A percentile compares a stretch with the other conserved stretches of the same genome.
Conservation (phyloP, 495 filamentous ascomycete species). For the Evansstolkia leycettana region DNA sequence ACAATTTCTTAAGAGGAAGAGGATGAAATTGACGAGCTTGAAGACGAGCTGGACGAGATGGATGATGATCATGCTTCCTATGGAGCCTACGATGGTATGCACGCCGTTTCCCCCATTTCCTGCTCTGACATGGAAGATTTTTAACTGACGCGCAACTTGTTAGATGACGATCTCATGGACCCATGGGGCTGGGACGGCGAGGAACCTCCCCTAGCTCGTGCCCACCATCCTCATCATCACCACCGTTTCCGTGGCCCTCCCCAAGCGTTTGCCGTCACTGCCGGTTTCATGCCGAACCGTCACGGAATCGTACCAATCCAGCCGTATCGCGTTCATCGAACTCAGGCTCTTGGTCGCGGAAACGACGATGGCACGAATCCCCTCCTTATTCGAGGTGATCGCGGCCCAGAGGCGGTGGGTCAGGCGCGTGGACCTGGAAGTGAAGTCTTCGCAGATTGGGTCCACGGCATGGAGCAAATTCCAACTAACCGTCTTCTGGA, state of each 20-base stretch:
- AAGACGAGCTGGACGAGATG: conserved; percentile 37
- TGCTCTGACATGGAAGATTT: not conserved
- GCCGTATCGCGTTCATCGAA: conserved; percentile 42
- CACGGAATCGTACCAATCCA: conserved; percentile 34
- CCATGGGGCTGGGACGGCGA: conserved; percentile 47
- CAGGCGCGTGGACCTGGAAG: conserved; percentile 18
- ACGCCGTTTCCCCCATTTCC: too few relatives aligned
- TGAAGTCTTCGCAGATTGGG: conserved; percentile 40
- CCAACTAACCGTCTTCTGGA: conserved; percentile 39
- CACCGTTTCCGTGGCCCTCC: conserved; percentile 29
- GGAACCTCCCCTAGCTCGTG: conserved; percentile 28
- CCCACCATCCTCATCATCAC: conserved; percentile 37
- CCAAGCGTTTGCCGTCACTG: conserved; percentile 26
- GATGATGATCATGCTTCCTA: conserved; percentile 35
- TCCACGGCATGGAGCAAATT: conserved; percentile 39
- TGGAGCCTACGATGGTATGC: conserved; percentile 29
- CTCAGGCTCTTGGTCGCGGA: conserved; percentile 32
- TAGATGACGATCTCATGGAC: conserved; percentile 40
- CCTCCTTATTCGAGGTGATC: conserved; percentile 42
- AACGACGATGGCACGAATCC: conserved; percentile 77
- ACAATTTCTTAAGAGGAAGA: conserved; percentile 20
- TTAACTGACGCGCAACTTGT: conserved; percentile 2
- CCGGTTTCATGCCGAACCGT: conserved; percentile 30
- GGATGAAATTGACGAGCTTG: conserved; percentile 42
- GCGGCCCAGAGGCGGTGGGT: conserved; percentile 18